These are phyloP conservation scores for Pseudogymnoascus sp. DNA, from an alignment of 2,329 filamentous ascomycete species.

Conservation along the genomic window DNA sequence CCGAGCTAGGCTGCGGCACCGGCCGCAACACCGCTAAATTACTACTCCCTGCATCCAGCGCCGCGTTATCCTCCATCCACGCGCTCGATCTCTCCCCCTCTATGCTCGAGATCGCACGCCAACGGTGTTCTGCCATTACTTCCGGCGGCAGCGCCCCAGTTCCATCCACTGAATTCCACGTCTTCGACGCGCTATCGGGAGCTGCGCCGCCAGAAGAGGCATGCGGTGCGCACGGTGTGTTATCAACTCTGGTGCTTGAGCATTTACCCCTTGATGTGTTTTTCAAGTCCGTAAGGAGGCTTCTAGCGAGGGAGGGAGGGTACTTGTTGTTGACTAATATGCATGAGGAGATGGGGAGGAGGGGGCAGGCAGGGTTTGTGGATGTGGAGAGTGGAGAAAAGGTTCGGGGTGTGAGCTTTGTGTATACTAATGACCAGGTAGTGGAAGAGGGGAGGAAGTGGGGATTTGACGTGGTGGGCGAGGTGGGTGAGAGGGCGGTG, in stretches of 20 bases:
- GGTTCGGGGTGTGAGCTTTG: conserved; percentile 50
- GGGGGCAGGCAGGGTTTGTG: conserved; percentile 54
- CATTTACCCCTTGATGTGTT: conserved; percentile 46
- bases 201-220: conserved; percentile 17
- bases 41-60: conserved; percentile 13
- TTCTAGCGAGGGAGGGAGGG: conserved; percentile 39
- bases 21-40: conserved; percentile 53
- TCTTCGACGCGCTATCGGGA: conserved; percentile 22
- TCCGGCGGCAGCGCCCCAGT: not conserved
- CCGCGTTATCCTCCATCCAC: conserved; percentile 22
- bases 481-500: conserved; percentile 37
- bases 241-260: conserved; percentile 57
- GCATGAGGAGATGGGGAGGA: conserved; percentile 54
- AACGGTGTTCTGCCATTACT: conserved; percentile 11
- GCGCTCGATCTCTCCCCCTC: conserved; percentile 45
- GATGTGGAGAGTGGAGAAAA: conserved; percentile 45
- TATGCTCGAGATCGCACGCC: conserved; percentile 48
- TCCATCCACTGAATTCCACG: conserved; percentile 14
- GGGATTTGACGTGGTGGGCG: conserved; percentile 37
- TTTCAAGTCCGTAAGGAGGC: conserved; percentile 38
- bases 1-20: conserved; percentile 58
- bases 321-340: conserved; percentile 57
- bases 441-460: conserved; percentile 38
- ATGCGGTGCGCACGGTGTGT: conserved; percentile 33
- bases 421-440: conserved; percentile 44